phyloP scores from a whole-genome alignment of 768 basidiomycete genomes.

The Clavaria fumosa region DNA sequence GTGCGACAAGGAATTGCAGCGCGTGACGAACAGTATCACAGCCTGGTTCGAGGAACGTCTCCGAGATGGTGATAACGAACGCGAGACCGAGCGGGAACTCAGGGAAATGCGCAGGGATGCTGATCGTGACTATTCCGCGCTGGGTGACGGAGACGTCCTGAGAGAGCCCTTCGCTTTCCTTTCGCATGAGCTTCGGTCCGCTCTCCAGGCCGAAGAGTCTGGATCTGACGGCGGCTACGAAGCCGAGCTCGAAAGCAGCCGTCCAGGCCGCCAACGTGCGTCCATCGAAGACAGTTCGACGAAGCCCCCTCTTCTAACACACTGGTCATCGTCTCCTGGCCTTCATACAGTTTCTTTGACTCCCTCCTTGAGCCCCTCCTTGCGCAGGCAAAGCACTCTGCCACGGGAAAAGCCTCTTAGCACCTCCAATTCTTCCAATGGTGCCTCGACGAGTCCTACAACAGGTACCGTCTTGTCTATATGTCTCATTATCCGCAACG shows the following conservation, averaged over 20 bases:
- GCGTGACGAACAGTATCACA: slow-evolving; percentile 90
- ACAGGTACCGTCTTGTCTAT: slow-evolving; percentile 40
- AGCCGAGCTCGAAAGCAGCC: slow-evolving; percentile 50
- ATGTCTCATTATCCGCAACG: no score
- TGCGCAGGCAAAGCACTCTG: slow-evolving; percentile 48
- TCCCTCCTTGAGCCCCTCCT: slow-evolving; percentile 49
- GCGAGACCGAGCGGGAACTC: slow-evolving; percentile 42
- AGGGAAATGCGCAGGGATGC: slow-evolving; percentile 29
- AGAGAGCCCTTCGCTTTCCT: slow-evolving; percentile 49
- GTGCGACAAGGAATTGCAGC: slow-evolving; percentile 91
- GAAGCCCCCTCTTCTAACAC: slow-evolving; percentile 30
- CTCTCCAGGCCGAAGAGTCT: slow-evolving; percentile 52
- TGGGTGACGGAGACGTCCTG: slow-evolving; percentile 37
- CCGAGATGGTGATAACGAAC: slow-evolving; percentile 52
- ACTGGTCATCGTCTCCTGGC: slow-evolving; percentile 38
- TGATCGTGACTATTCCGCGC: slow-evolving; percentile 45
- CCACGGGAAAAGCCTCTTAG: slow-evolving; percentile 53
- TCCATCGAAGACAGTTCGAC: slow-evolving; percentile 25
- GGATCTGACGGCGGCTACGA: slow-evolving; percentile 77
- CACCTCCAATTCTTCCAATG: slow-evolving; percentile 39
- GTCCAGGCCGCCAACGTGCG: slow-evolving; percentile 66
- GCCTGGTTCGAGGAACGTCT: slow-evolving; percentile 87
- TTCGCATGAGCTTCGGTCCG: slow-evolving; percentile 37
- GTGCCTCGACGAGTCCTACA: slow-evolving; percentile 42
- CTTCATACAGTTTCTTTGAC: slow-evolving; percentile 51